Evolutionary conservation across 2,329 filamentous ascomycete species (phyloP).

Genomic region (Botrytis galanthina): DNA sequence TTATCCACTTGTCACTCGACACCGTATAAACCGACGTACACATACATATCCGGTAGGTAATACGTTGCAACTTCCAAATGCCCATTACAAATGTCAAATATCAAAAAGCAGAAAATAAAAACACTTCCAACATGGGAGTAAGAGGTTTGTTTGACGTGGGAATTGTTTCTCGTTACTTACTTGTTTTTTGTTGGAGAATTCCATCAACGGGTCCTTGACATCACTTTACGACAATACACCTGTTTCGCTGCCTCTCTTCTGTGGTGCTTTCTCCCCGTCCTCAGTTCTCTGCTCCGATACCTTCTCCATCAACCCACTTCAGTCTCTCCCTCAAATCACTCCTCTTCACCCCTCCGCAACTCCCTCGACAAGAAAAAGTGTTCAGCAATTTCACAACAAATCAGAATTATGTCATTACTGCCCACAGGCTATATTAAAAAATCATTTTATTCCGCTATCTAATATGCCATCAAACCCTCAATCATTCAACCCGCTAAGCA

Average conservation of each 20-base stretch:
- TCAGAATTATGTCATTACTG: background rate
- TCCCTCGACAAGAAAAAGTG: too few species aligned
- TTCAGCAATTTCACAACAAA: background rate
- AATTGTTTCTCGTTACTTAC: background rate
- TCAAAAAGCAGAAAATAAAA: too few species aligned
- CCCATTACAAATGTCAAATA: too few species aligned
- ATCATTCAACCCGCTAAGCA: background rate
- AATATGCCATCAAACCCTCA: background rate
- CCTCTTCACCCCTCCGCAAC: background rate
- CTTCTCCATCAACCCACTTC: background rate
- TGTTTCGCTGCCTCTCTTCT: background rate
- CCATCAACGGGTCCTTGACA: background rate
- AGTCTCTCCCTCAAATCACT: too few species aligned
- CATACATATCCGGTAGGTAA: too few species aligned
- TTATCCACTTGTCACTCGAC: background rate
- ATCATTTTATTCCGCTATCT: background rate
- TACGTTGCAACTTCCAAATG: too few species aligned
- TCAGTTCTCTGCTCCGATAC: background rate
- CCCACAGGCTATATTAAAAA: background rate
- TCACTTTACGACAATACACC: background rate
- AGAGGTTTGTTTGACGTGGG: fast-evolving
- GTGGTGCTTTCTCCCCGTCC: too few species aligned
- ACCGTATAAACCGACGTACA: too few species aligned
- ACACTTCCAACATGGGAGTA: too few species aligned
- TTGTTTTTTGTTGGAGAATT: background rate